Evolutionary conservation across 805 yeast species (phyloP).

Genomic region (Henningerozyma blattae): DNA sequence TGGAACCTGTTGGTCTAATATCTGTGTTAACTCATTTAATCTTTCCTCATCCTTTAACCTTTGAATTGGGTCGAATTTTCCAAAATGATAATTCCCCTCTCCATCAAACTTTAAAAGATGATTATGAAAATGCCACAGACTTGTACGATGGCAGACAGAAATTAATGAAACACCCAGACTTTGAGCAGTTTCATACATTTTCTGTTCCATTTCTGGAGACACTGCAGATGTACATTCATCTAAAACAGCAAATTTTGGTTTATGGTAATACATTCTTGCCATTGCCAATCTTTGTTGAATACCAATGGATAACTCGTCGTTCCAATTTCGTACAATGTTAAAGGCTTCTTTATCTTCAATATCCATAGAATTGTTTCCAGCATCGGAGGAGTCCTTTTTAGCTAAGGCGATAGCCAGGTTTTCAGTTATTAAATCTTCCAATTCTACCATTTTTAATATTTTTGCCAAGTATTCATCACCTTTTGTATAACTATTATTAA

Average conservation of each 20-base stretch:
- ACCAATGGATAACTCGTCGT: conserved; percentile 78
- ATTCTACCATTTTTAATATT: conserved; percentile 43
- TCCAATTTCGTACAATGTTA: conserved; percentile 68
- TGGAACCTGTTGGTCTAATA: conserved; percentile 55
- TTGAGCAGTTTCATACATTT: conserved; percentile 78
- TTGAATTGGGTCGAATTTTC: conserved; percentile 56
- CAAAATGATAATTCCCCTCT: conserved; percentile 55
- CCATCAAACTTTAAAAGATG: conserved; percentile 77
- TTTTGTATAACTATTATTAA: conserved; percentile 14
- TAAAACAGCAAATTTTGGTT: conserved; percentile 85
- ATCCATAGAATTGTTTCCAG: background rate
- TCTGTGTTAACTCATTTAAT: conserved; percentile 54
- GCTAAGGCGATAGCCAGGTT: conserved; percentile 28
- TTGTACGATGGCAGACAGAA: conserved; percentile 87
- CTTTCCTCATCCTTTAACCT: conserved; percentile 72
- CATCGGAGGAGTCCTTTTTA: conserved; percentile 3
- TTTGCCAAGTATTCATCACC: conserved; percentile 38
- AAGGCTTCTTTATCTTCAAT: conserved; percentile 38
- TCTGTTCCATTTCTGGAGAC: conserved; percentile 79
- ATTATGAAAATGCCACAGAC: conserved; percentile 86
- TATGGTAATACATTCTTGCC: conserved; percentile 84
- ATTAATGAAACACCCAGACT: conserved; percentile 66
- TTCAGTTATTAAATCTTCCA: conserved; percentile 44
- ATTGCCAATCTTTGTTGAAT: conserved; percentile 89
- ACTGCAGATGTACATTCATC: conserved; percentile 96